These are phyloP conservation scores for Leccinum ponderosum DNA, from an alignment of 1,284 basidiomycete genomes.

Conservation along the genomic window DNA sequence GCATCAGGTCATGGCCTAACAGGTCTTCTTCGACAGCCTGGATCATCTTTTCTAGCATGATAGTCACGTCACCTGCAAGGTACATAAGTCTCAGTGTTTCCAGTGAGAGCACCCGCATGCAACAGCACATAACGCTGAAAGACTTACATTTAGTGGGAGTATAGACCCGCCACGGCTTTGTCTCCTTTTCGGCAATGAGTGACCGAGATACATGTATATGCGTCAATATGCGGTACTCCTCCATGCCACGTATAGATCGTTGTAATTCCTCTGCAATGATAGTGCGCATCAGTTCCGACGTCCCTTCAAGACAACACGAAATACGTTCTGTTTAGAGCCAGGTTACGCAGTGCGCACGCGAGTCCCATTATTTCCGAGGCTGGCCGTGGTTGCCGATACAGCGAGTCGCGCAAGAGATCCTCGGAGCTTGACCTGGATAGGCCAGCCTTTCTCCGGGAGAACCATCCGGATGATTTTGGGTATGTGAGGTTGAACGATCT, in stretches of 20 bases:
- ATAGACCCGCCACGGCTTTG: background rate
- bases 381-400: background rate
- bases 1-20: no score
- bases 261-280: background rate
- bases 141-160: background rate
- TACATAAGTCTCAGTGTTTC: background rate
- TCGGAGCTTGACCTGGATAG: background rate
- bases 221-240: background rate
- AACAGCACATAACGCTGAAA: background rate
- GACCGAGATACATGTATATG: background rate
- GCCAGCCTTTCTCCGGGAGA: background rate
- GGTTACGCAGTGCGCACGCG: background rate
- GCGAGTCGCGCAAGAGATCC: no score
- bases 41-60: no score
- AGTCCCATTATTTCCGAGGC: background rate
- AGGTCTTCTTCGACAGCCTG: no score
- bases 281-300: background rate
- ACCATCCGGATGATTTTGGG: background rate
- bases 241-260: background rate
- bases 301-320: background rate
- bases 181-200: background rate
- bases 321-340: background rate
- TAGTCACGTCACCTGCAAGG: background rate
- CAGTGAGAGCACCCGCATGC: no score
- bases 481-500: background rate